phyloP scores from a whole-genome alignment of 139 green algal species.

The Chlorella sorokiniana region DNA sequence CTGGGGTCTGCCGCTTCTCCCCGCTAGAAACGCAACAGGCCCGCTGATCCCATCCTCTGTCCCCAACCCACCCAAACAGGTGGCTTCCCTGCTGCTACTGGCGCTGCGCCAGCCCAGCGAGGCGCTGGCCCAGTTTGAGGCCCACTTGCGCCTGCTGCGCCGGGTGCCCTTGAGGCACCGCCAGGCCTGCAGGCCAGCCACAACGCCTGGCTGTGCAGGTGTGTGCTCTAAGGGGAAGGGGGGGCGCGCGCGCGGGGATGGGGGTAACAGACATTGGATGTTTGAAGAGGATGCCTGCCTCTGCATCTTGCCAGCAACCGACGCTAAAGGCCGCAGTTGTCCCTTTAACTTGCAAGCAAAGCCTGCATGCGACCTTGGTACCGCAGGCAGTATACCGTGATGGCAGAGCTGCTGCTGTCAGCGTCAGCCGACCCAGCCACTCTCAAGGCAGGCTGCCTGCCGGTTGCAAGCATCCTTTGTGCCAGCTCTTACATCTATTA shows the following conservation, averaged over 20 bases:
- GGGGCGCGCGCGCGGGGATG: neutral
- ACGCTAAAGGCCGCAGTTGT: too few species aligned
- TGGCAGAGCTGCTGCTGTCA: constrained; percentile 45
- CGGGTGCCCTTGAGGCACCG: constrained; percentile 13
- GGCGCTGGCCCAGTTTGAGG: constrained; percentile 37
- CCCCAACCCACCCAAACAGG: constrained; percentile 35
- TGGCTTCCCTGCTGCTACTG: constrained; percentile 56
- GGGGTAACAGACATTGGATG: too few species aligned
- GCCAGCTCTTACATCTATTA: too few species aligned
- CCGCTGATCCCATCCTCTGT: too few species aligned
- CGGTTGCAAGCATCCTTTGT: neutral
- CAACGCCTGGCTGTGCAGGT: constrained; percentile 32
- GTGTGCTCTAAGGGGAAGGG: neutral
- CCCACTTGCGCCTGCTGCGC: constrained; percentile 14
- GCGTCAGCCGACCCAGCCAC: constrained; percentile 26
- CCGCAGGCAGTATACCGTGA: constrained; percentile 46
- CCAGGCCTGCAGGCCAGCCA: constrained; percentile 17
- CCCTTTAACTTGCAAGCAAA: too few species aligned
- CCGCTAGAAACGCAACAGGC: too few species aligned
- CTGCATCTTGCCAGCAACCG: too few species aligned
- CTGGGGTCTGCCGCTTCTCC: too few species aligned
- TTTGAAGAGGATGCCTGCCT: too few species aligned
- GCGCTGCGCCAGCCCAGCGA: constrained; percentile 35
- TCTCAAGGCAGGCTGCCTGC: constrained; percentile 2
- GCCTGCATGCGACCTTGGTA: too few species aligned